Conservation (phyloP, 352 stramenopile genomes). For the Phytophthora fragariaefolia region DNA sequence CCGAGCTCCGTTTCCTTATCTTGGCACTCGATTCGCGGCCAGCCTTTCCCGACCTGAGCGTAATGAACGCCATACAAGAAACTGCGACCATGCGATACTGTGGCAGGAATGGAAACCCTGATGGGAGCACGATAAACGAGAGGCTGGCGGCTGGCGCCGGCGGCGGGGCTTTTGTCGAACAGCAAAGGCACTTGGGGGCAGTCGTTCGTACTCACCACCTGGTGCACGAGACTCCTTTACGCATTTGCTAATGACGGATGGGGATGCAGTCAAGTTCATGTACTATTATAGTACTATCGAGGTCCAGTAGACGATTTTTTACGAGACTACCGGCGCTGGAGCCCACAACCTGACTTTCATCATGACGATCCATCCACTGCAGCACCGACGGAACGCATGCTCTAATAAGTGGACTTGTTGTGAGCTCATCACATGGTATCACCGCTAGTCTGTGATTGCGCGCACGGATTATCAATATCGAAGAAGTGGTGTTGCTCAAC, state of each 20-base stretch:
- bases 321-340: neutral
- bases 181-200: conserved; percentile 8
- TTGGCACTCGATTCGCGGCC: neutral
- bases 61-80: conserved; percentile 23
- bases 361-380: neutral
- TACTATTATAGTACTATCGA: neutral
- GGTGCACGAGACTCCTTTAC: conserved; percentile 26
- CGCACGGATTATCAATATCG: neutral
- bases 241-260: conserved; percentile 8
- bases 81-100: conserved; percentile 22
- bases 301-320: neutral
- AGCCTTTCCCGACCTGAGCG: conserved; percentile 20
- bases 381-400: neutral
- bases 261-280: neutral
- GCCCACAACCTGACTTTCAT: neutral
- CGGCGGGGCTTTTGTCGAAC: conserved; percentile 2
- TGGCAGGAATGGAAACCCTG: conserved; percentile 22
- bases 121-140: conserved; percentile 22
- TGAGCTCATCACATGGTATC: neutral
- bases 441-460: neutral
- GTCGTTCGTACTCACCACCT: conserved; percentile 24
- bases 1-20: conserved; percentile 20
- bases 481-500: neutral
- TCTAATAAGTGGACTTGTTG: neutral
- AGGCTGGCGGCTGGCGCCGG: conserved; percentile 14